Conservation (phyloP, 352 stramenopile species). For the Elongisporangium prolatum region DNA sequence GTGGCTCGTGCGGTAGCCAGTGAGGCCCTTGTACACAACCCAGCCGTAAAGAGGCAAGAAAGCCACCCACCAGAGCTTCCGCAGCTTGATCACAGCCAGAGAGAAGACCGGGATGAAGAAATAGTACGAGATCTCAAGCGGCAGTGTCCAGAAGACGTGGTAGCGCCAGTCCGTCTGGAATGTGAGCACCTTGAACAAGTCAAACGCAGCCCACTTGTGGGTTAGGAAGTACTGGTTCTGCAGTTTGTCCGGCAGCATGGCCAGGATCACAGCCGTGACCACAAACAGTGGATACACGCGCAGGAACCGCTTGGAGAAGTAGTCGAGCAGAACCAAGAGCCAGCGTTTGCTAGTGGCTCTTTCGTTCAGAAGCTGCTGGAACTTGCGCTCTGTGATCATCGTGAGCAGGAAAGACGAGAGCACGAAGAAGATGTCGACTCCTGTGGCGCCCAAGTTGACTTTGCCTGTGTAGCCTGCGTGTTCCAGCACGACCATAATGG, state of each 20-base stretch:
- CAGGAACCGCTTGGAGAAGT: slow-evolving; percentile 49
- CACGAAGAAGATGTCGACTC: slow-evolving; percentile 41
- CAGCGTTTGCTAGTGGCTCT: slow-evolving; percentile 10
- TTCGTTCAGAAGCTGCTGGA: slow-evolving; percentile 14
- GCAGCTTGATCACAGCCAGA: slow-evolving; percentile 6
- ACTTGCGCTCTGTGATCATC: slow-evolving; percentile 31
- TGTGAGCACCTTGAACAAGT: slow-evolving; percentile 38
- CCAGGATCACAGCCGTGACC: slow-evolving; percentile 23
- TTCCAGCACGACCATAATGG: slow-evolving; percentile 22
- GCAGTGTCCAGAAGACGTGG: slow-evolving; percentile 53
- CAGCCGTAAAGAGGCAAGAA: slow-evolving; percentile 10
- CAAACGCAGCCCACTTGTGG: slow-evolving; percentile 21
- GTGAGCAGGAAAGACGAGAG: slow-evolving; percentile 42
- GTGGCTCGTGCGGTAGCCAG: slow-evolving; percentile 16
- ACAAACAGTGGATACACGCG: slow-evolving; percentile 51
- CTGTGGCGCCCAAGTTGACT: slow-evolving; percentile 20
- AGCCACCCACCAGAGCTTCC: slow-evolving; percentile 8
- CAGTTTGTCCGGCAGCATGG: slow-evolving; percentile 21
- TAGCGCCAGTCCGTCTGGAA: slow-evolving; percentile 28
- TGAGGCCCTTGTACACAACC: slow-evolving; percentile 16
- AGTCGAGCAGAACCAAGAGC: slow-evolving; percentile 21
- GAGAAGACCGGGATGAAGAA: slow-evolving; percentile 28
- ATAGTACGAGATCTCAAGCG: slow-evolving; percentile 47
- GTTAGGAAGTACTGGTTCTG: slow-evolving; percentile 28
- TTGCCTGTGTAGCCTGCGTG: slow-evolving; percentile 24